Evolutionary conservation across 2,329 filamentous ascomycete species (phyloP).

Genomic region (Escovopsis weberi): DNA sequence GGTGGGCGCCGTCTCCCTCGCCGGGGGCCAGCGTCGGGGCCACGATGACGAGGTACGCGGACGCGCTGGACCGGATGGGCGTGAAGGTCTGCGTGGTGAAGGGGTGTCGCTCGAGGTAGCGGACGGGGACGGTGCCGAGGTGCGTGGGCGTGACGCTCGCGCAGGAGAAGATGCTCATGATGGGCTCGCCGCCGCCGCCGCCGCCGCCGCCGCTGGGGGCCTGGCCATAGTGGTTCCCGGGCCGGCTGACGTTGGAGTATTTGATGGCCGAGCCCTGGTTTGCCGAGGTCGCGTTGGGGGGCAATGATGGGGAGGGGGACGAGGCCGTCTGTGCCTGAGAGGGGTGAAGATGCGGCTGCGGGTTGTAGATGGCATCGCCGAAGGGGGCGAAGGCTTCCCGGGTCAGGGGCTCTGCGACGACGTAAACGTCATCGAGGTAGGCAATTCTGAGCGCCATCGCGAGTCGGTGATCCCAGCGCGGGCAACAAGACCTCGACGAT

Average conservation of each 20-base stretch:
- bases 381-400: slow-evolving; percentile 59
- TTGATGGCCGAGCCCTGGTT: slow-evolving; percentile 88
- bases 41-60: slow-evolving; percentile 71
- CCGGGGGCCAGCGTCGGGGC: slow-evolving; percentile 54
- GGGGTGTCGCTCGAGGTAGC: slow-evolving; percentile 77
- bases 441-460: slow-evolving; percentile 15
- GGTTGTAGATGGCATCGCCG: slow-evolving; percentile 70
- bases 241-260: slow-evolving; percentile 63
- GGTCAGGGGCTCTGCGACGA: slow-evolving; percentile 53
- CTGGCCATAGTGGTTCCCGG: slow-evolving; percentile 55
- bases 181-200: slow-evolving; percentile 37
- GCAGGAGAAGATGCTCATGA: slow-evolving; percentile 85
- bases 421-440: slow-evolving; percentile 9
- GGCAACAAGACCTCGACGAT: background rate
- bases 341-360: slow-evolving; percentile 41
- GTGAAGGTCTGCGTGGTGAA: slow-evolving; percentile 91
- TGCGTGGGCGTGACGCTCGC: slow-evolving; percentile 15
- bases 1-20: slow-evolving; percentile 8
- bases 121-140: slow-evolving; percentile 37
- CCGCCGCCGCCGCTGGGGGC: slow-evolving; percentile 43
- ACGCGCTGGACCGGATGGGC: slow-evolving; percentile 44
- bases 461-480: background rate
- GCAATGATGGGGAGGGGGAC: slow-evolving; percentile 20
- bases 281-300: slow-evolving; percentile 40
- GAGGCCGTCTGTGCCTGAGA: slow-evolving; percentile 21